Evolutionary conservation across 257 asterid species (phyloP).

Genomic region (Solanum lycopersicoides): DNA sequence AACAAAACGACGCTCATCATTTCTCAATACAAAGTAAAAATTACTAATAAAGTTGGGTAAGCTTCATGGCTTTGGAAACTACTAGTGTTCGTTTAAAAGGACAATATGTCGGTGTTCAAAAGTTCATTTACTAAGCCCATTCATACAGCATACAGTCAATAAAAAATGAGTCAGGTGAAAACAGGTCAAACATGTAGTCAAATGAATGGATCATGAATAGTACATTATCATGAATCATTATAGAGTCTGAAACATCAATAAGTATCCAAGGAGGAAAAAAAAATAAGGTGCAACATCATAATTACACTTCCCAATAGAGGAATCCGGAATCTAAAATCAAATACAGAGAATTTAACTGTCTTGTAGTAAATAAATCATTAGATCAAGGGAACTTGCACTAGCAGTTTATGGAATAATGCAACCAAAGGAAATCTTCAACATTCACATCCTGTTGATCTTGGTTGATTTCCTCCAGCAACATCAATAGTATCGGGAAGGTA

Average conservation of each 20-base stretch:
- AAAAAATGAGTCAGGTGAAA: neutral
- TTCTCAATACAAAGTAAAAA: neutral
- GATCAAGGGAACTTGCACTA: neutral
- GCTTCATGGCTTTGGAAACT: neutral
- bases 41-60: neutral
- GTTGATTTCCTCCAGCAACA: constrained; percentile 48
- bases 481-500: constrained; percentile 50
- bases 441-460: constrained; percentile 60
- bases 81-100: neutral
- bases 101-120: neutral
- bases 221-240: neutral
- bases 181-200: neutral
- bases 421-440: constrained; percentile 15
- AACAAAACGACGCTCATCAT: neutral
- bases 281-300: neutral
- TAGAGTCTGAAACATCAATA: neutral
- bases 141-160: neutral
- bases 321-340: neutral
- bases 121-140: neutral
- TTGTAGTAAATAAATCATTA: neutral
- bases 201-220: neutral
- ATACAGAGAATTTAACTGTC: neutral
- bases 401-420: neutral
- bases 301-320: neutral
- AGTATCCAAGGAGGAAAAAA: neutral